phyloP scores from a whole-genome alignment of 495 filamentous ascomycete species.

The Tuber brumale region DNA sequence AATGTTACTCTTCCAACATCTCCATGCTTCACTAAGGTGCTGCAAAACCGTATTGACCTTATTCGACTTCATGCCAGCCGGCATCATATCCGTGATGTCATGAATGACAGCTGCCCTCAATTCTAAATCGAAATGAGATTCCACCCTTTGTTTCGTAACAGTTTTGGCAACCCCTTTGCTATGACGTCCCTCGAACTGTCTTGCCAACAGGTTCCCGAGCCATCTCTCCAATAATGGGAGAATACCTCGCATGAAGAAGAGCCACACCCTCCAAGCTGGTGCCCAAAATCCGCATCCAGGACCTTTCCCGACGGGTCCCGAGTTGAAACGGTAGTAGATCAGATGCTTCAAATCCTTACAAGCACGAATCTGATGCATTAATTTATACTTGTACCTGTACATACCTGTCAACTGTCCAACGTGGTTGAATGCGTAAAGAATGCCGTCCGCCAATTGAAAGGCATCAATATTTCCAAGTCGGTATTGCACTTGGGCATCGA shows the following conservation, averaged over 20 bases:
- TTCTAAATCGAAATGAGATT: slow-evolving; percentile 98
- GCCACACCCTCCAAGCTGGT: slow-evolving; percentile 96
- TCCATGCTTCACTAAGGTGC: slow-evolving; percentile 95
- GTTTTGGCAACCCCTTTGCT: slow-evolving; percentile 99
- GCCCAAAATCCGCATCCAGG: slow-evolving; percentile 99
- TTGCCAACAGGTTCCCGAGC: slow-evolving; percentile 92
- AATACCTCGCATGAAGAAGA: slow-evolving; percentile 99
- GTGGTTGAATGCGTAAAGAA: slow-evolving; percentile 98
- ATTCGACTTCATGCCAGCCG: slow-evolving; percentile 98
- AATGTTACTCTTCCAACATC: slow-evolving; percentile 99
- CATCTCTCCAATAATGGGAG: slow-evolving; percentile 94
- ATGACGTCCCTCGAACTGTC: slow-evolving; percentile 97
- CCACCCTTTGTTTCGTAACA: slow-evolving; percentile 97
- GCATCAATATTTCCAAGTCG: slow-evolving; percentile 97
- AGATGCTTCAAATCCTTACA: slow-evolving; percentile 99
- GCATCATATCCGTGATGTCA: slow-evolving; percentile 99
- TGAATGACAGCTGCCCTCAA: slow-evolving; percentile 97
- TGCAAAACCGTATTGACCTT: slow-evolving; percentile 98
- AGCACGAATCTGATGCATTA: slow-evolving; percentile 99
- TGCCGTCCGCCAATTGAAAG: slow-evolving; percentile 97
- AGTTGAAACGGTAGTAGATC: slow-evolving; percentile 99
- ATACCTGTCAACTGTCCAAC: slow-evolving; percentile 98
- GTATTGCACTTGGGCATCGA: slow-evolving; percentile 98
- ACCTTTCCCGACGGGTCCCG: slow-evolving; percentile 93
- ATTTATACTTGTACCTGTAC: slow-evolving; percentile 99